Evolutionary conservation across 179 eudicot genomes (phyloP), one percentile per base, ranked within the genome.

Genomic region (Carnegiea gigantea): DNA sequence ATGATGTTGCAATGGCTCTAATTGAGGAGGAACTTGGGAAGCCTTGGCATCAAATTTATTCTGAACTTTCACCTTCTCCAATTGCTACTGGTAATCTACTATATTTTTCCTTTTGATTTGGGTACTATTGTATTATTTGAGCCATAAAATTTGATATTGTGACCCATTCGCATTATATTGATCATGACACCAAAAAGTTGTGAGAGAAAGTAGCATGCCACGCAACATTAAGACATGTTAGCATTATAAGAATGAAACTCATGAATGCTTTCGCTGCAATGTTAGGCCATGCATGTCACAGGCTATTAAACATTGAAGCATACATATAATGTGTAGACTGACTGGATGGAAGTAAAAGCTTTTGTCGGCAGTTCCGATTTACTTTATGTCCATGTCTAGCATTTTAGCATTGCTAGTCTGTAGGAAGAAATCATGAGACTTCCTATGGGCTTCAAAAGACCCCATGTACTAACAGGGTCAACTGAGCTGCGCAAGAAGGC

Each of bases 1-100:
- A 96, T 92, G 98, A 94, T 86, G 89, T 96, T 78, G 99, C 98
- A 14, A 96, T 96, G 99, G 97, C 96, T 86, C 87, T 94, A 64
- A 82, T 96, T 73, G 96, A 94, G 87, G 96, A 96, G 90, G 96
- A 96, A 89, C 93, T 94, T 73, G 99, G 99, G 81, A 89, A 88
- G 86, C 96, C 97, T 65, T 96, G 99, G 99, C 89, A 86, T 68
- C 87, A 94, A 83, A 80, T 94, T 80, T 96, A 96, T 84, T 93
- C 95, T 74, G 99, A 96, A 77, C 96, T 96, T 83, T 91, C 97
- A 74, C 82, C 99, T 33, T 94, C 99, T 10, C 99, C 99, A 21
- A 94, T 96, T 79, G 98, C 98, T 67, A 98, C 99, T 76, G 99
- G 99, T 95, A 91, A 87, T 83, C 79, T 17, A 43, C 20, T 48